These are phyloP conservation scores for Neophaeococcomyces mojaviensis DNA, from an alignment of 2,329 filamentous ascomycete genomes.

Conservation along the genomic window DNA sequence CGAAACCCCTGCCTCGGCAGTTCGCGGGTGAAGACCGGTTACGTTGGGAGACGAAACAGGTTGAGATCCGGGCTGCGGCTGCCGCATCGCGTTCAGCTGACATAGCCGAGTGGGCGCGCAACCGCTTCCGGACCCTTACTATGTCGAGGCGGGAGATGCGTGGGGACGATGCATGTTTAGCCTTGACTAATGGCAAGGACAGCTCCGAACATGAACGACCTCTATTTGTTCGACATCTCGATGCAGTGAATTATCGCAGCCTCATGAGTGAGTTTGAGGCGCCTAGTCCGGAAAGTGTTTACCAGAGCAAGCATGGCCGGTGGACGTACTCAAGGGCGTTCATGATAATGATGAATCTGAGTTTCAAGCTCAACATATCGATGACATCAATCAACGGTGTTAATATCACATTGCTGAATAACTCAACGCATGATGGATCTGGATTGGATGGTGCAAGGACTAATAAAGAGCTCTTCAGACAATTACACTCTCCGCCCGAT, in stretches of 20 bases:
- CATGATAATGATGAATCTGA: conserved; percentile 8
- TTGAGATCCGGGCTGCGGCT: conserved; percentile 19
- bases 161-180: conserved; percentile 12
- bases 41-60: conserved; percentile 21
- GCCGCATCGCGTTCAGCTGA: conserved; percentile 19
- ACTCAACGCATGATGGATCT: too few relatives aligned
- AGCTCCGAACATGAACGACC: conserved; percentile 19
- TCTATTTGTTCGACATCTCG: conserved; percentile 21
- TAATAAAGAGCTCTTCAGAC: too few relatives aligned
- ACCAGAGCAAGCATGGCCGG: conserved; percentile 21
- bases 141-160: conserved; percentile 23
- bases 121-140: conserved; percentile 12
- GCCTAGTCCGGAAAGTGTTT: conserved; percentile 18
- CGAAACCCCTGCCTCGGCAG: conserved; percentile 22
- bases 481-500: too few relatives aligned
- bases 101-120: conserved; percentile 20
- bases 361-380: too few relatives aligned
- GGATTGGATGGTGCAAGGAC: too few relatives aligned
- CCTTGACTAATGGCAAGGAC: conserved; percentile 13
- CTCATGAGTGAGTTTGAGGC: conserved; percentile 14
- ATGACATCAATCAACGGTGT: too few relatives aligned
- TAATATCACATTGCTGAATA: too few relatives aligned
- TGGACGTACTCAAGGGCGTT: conserved; percentile 19
- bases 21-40: conserved; percentile 19
- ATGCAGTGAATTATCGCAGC: conserved; percentile 21